Conservation (phyloP, 2,329 filamentous ascomycete genomes). For the Colletotrichum graminicola region DNA sequence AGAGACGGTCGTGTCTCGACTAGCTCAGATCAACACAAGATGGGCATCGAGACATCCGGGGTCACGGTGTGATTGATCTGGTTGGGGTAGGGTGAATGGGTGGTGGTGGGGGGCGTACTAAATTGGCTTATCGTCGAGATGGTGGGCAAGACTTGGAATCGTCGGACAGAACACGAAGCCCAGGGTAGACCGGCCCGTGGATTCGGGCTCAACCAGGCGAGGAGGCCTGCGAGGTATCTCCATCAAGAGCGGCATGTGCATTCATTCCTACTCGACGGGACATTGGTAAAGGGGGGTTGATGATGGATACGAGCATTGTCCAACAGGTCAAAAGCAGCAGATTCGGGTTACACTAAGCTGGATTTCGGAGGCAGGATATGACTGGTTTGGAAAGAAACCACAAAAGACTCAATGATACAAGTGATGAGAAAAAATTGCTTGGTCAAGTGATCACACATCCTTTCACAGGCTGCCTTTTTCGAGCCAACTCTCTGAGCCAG, state of each 20-base stretch:
- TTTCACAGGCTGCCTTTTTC: slow-evolving; percentile 39
- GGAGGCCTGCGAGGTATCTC: not conserved
- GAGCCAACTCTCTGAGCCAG: slow-evolving; percentile 3
- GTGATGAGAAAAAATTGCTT: slow-evolving; percentile 1
- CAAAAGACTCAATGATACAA: slow-evolving; percentile 4
- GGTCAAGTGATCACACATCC: slow-evolving; percentile 38
- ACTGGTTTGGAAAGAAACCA: not conserved
- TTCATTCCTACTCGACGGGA: not conserved
- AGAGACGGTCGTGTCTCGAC: slow-evolving; percentile 23
- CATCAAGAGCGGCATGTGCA: not conserved
- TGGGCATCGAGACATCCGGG: slow-evolving; percentile 22
- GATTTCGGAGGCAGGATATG: not conserved
- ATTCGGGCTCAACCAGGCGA: not conserved
- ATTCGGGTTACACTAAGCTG: slow-evolving; percentile 11
- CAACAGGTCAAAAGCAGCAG: slow-evolving; percentile 6
- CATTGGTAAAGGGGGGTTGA: not conserved
- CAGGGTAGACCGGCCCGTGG: not conserved
- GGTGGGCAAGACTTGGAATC: slow-evolving; percentile 24
- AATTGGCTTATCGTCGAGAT: slow-evolving; percentile 9
- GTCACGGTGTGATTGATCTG: slow-evolving; percentile 4
- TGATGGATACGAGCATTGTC: slow-evolving; percentile 13
- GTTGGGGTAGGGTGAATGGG: slow-evolving; percentile 3
- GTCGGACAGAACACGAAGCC: not conserved
- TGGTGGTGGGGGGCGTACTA: slow-evolving; percentile 5
- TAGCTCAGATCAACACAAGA: slow-evolving; percentile 33